phyloP scores from a whole-genome alignment of 495 filamentous ascomycete species.

The Aspergillus sclerotioniger region DNA sequence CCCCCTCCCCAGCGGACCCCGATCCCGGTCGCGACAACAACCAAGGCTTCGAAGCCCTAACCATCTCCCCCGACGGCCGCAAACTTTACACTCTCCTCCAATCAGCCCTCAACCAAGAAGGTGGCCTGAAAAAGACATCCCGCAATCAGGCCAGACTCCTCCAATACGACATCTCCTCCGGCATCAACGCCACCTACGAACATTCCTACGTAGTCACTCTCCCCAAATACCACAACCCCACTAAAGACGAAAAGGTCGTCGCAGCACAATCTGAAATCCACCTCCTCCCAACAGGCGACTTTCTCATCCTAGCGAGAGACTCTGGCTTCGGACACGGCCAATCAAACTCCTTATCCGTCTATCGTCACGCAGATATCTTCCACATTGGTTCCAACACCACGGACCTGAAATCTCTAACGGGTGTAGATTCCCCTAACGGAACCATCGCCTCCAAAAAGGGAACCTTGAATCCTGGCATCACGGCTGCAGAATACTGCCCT shows the following conservation, averaged over 20 bases:
- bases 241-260: conserved; percentile 38
- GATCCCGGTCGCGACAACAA: conserved; percentile 69
- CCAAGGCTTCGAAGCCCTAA: conserved; percentile 75
- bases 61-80: conserved; percentile 60
- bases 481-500: conserved; percentile 62
- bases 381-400: conserved; percentile 60
- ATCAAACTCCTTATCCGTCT: conserved; percentile 51
- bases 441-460: conserved; percentile 54
- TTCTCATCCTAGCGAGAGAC: conserved; percentile 73
- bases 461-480: conserved; percentile 54
- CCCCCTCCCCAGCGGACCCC: conserved; percentile 53
- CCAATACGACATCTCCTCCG: conserved; percentile 56
- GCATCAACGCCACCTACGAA: conserved; percentile 37
- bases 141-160: conserved; percentile 59
- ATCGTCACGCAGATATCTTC: conserved; percentile 74
- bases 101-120: conserved; percentile 64
- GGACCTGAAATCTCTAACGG: conserved; percentile 53
- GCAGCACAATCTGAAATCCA: conserved; percentile 75
- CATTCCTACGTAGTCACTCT: conserved; percentile 70
- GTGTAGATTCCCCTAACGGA: conserved; percentile 53
- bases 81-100: conserved; percentile 68
- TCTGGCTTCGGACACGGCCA: conserved; percentile 59
- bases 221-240: conserved; percentile 54
- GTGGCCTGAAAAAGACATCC: conserved; percentile 54
- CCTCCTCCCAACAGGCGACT: conserved; percentile 57